These are phyloP conservation scores for Knufia fluminis DNA, from an alignment of 2,329 filamentous ascomycete species.

Conservation along the genomic window DNA sequence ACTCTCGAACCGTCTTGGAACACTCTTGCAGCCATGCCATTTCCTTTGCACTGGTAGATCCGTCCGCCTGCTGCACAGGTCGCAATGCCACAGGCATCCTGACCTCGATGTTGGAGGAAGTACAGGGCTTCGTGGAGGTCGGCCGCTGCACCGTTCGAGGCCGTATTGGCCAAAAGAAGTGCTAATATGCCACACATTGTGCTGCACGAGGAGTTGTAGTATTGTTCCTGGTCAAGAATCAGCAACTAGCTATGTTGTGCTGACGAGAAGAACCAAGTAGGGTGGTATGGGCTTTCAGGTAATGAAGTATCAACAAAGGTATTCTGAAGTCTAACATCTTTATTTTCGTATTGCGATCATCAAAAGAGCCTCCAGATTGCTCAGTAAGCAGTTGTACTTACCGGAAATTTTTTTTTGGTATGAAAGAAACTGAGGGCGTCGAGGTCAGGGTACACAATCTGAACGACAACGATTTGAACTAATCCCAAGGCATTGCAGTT, in stretches of 20 bases:
- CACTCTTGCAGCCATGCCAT: constrained; percentile 76
- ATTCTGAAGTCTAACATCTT: constrained; percentile 39
- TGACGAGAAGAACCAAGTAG: neutral
- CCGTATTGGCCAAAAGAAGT: constrained; percentile 50
- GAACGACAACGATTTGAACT: neutral
- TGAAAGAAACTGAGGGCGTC: neutral
- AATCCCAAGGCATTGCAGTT: neutral
- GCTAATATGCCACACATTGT: constrained; percentile 56
- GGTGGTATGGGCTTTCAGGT: neutral
- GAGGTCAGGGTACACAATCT: constrained; percentile 1
- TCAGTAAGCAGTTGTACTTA: neutral
- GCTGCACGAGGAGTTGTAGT: constrained; percentile 18
- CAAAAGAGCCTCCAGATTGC: neutral
- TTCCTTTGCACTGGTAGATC: constrained; percentile 83
- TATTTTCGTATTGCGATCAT: constrained; percentile 20
- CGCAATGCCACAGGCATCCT: constrained; percentile 82
- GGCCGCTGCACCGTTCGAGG: constrained; percentile 42
- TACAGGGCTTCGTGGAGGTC: constrained; percentile 65
- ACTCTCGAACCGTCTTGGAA: constrained; percentile 71
- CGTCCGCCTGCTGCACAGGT: constrained; percentile 65
- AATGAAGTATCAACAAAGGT: constrained; percentile 12
- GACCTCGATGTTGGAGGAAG: constrained; percentile 65
- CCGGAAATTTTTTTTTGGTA: neutral
- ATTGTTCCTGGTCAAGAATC: neutral
- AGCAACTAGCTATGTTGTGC: too few species aligned